Evolutionary conservation across 192 early-diverging fungal genomes (phyloP).

Genomic region (Oehlia diaphana): DNA sequence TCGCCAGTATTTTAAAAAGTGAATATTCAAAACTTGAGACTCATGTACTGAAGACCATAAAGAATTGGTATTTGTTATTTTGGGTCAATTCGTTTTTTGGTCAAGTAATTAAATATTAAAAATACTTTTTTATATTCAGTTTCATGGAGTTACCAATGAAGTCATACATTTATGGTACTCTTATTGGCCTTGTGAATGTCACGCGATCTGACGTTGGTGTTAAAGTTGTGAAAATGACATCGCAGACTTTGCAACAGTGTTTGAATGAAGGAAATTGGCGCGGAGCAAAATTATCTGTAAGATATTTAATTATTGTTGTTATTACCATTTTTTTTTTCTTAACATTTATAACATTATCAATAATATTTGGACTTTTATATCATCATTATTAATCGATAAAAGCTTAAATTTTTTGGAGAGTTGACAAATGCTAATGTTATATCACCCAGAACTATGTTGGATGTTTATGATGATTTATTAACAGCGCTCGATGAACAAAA

Average conservation of each 20-base stretch:
- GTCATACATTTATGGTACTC: conserved; percentile 72
- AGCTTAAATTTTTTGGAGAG: conserved; percentile 69
- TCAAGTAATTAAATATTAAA: conserved; percentile 36
- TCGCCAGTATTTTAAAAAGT: conserved; percentile 68
- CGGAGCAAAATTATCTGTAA: conserved; percentile 71
- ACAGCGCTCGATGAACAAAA: conserved; percentile 54
- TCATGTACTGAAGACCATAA: conserved; percentile 62
- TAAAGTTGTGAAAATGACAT: conserved; percentile 61
- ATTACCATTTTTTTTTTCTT: not conserved
- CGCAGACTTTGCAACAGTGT: conserved; percentile 54
- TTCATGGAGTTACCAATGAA: conserved; percentile 76
- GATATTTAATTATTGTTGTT: conserved; percentile 25
- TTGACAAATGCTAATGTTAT: conserved; percentile 80
- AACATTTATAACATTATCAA: not conserved
- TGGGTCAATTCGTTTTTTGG: conserved; percentile 31
- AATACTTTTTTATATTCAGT: conserved; percentile 44
- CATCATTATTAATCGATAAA: not conserved
- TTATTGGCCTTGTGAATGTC: conserved; percentile 83
- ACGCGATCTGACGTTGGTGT: conserved; percentile 63
- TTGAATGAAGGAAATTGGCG: conserved; percentile 64
- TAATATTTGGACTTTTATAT: not conserved
- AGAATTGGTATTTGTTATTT: conserved; percentile 50
- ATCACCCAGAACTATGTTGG: conserved; percentile 59
- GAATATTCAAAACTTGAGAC: conserved; percentile 68
- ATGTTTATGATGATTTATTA: conserved; percentile 67